These are phyloP conservation scores for Ustilago vetiveriae DNA, from an alignment of 1,284 basidiomycete genomes.

Conservation along the genomic window DNA sequence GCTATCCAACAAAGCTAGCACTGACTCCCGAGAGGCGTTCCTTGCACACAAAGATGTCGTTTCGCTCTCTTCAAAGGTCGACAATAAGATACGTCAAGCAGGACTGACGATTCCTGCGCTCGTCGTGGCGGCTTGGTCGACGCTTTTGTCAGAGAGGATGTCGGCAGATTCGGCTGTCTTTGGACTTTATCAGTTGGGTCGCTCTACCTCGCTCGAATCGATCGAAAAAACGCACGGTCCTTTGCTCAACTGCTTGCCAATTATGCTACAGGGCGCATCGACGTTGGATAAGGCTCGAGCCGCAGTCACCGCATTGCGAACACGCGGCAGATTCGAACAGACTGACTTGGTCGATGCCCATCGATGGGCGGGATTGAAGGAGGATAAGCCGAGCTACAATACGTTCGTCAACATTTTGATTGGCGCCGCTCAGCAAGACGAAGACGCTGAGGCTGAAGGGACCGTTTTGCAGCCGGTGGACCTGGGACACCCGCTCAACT, in stretches of 20 bases:
- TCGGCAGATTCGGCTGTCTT: slow-evolving; percentile 25
- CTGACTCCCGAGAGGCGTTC: slow-evolving; percentile 7
- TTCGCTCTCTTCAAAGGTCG: slow-evolving; percentile 1
- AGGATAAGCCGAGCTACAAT: slow-evolving; percentile 35
- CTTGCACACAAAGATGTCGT: slow-evolving; percentile 12
- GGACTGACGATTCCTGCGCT: slow-evolving; percentile 33
- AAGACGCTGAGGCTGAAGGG: background rate
- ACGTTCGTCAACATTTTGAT: slow-evolving; percentile 47
- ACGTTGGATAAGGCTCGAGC: slow-evolving; percentile 14
- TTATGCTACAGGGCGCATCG: slow-evolving; percentile 13
- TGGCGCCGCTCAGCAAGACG: slow-evolving; percentile 3
- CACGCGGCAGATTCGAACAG: slow-evolving; percentile 43
- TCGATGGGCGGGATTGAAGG: slow-evolving; percentile 14
- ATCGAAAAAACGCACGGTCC: slow-evolving; percentile 49
- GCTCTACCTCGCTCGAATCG: slow-evolving; percentile 31
- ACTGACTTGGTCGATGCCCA: slow-evolving; percentile 36
- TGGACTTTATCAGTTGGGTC: slow-evolving; percentile 52
- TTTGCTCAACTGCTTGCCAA: slow-evolving; percentile 51
- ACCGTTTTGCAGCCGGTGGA: slow-evolving; percentile 9
- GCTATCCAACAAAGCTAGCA: background rate
- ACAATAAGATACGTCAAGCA: slow-evolving; percentile 19
- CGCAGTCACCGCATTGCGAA: slow-evolving; percentile 7
- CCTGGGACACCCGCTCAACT: slow-evolving; percentile 29
- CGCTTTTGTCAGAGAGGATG: slow-evolving; percentile 15
- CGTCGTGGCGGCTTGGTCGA: slow-evolving; percentile 51